Evolutionary conservation across 2,329 filamentous ascomycete species (phyloP), one percentile per base, ranked within the genome.

Genomic region (Blastomyces emzantsi): DNA sequence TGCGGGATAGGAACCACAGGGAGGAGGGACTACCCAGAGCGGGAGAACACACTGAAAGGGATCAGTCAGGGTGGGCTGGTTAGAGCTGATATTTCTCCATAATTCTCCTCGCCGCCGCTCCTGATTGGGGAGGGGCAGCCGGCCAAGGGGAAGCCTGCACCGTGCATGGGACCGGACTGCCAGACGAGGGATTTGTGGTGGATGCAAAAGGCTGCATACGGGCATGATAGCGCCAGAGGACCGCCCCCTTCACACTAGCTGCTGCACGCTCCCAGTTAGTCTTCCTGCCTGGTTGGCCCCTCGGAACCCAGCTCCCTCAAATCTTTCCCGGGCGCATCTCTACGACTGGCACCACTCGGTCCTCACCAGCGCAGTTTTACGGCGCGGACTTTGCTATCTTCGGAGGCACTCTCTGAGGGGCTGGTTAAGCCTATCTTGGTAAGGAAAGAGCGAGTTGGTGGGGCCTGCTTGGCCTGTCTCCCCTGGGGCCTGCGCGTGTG

Each of bases 21-120:
- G 45, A 51, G 33, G 60, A 41, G 55, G 59, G 57, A 56, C 63
- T 65, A 43, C 60, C 63, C 52, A 64, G 67, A 63, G 62, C 61
- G 61, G 61, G 54, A 25, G 25, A 30, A 39, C 30, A 33, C 33
- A 9, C 36, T 19, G 36, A 45, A 36, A 5, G 58, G 41, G 22
- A 39, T 58, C n/a, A 15, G 17, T 59, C 22, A 30, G 17, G 17
- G 54, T 43, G 33, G 55, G 55, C 36, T 58, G 55, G 36, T 25
- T 28, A 58, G 36, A 22, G 55, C 55, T 58, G 55, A 56, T 56
- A 39, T 11, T 33, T n/a, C 52, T 56, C 30, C 52, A 56, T 39
- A 36, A 22, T 56, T 56, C 25, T 8, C 51, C 15, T 54, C 28
- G 51, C 28, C 17, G 51, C 28, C 25, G 28, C 28, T 3, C 17